Percentiles rank a stretch among this genome's conserved stretches.
Evolutionary conservation across 352 stramenopile species (phyloP).

Genomic region (Globisporangium nodosum): DNA sequence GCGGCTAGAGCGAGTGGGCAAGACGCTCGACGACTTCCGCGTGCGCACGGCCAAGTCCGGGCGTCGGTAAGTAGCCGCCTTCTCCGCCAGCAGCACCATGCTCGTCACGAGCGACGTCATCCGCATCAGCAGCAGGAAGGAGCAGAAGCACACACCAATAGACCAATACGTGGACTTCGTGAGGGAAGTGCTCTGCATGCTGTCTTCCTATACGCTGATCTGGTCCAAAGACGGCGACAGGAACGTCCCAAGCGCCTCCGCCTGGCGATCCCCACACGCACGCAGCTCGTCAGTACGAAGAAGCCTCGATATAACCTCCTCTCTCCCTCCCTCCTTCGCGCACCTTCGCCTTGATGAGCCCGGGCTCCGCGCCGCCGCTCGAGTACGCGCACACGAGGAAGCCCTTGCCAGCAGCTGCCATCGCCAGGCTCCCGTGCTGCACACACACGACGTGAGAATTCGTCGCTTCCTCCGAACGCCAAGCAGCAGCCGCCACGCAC

Average conservation of each 20-base stretch:
- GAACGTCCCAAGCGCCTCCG: constrained; percentile 56
- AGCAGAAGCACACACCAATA: not conserved
- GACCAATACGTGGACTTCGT: not conserved
- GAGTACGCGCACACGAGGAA: constrained; percentile 82
- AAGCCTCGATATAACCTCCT: not conserved
- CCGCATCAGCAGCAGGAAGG: no score
- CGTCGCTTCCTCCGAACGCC: no score
- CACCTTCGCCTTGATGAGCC: constrained; percentile 76
- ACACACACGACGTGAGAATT: no score
- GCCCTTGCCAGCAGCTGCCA: constrained; percentile 55
- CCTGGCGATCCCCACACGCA: constrained; percentile 15
- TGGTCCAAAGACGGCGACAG: constrained; percentile 61
- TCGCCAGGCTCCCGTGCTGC: constrained; percentile 53
- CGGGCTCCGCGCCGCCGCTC: constrained; percentile 37
- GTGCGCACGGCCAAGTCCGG: constrained; percentile 1
- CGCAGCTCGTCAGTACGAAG: not conserved
- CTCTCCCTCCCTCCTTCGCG: not conserved
- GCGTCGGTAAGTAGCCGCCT: no score
- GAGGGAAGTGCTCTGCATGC: not conserved
- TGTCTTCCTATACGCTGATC: constrained; percentile 49
- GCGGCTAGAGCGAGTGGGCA: constrained; percentile 42
- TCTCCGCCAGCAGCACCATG: no score
- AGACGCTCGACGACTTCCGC: constrained; percentile 59
- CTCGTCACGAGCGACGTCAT: no score
- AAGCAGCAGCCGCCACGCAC: constrained; percentile 12